Conservation (phyloP, 805 yeast genomes). For the Nakazawaea ishiwadae region DNA sequence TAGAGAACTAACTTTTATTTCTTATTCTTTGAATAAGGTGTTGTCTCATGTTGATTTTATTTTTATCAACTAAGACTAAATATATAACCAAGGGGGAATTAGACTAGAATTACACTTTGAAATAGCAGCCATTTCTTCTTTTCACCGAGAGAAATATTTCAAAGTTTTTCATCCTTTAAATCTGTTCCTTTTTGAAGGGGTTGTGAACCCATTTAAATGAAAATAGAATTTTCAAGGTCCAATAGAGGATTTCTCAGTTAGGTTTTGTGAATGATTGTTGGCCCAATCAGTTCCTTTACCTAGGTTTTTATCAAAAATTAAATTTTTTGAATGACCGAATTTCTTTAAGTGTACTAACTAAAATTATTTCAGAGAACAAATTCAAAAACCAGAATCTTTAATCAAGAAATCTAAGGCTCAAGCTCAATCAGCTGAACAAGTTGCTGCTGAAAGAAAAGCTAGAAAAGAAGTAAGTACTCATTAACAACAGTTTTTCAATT, state of each 20-base stretch:
- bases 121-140: constrained; percentile 8
- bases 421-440: constrained; percentile 70
- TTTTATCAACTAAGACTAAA: constrained; percentile 22
- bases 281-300: constrained; percentile 12
- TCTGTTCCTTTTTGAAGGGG: constrained; percentile 13
- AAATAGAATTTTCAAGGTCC: constrained; percentile 3
- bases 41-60: constrained; percentile 17
- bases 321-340: too few species aligned
- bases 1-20: constrained; percentile 3
- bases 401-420: constrained; percentile 77
- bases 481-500: neutral
- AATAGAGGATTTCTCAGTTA: constrained; percentile 3
- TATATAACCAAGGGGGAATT: constrained; percentile 30
- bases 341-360: too few species aligned
- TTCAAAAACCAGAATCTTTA: constrained; percentile 75
- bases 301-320: neutral
- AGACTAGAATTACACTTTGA: constrained; percentile 12
- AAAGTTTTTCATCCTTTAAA: constrained; percentile 2
- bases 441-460: constrained; percentile 75
- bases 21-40: constrained; percentile 21
- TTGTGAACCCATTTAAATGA: neutral
- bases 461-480: constrained; percentile 72
- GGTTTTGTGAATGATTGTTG: constrained; percentile 11
- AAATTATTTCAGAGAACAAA: constrained; percentile 18
- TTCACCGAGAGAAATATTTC: constrained; percentile 3